Percentiles rank a stretch among this genome's conserved stretches.
Conservation (phyloP, 2,329 filamentous ascomycete species). For the Diaporthe capsici region DNA sequence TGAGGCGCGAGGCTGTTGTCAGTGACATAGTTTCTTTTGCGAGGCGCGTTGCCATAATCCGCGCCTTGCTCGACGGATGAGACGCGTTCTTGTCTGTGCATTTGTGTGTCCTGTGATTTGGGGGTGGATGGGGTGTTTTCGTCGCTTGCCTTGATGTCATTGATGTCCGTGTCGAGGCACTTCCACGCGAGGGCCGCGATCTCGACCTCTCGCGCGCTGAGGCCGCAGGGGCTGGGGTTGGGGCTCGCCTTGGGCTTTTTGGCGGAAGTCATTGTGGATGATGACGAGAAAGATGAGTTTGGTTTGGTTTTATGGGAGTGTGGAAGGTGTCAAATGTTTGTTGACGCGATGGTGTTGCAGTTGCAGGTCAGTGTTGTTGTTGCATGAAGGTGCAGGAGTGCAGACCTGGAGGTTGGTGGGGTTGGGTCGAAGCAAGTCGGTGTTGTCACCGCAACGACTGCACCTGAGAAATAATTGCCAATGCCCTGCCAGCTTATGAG, state of each 20-base stretch:
- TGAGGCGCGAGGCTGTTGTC: background rate
- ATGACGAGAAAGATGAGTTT: too few species aligned
- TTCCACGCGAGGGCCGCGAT: conserved; percentile 24
- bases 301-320: background rate
- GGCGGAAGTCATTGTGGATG: background rate
- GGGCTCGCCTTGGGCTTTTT: background rate
- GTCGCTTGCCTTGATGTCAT: conserved; percentile 17
- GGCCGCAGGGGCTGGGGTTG: background rate
- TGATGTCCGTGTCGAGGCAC: background rate
- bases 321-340: background rate
- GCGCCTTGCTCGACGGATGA: background rate
- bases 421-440: background rate
- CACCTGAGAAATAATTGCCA: background rate
- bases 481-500: background rate
- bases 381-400: background rate
- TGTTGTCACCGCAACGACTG: background rate
- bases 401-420: background rate
- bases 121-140: background rate
- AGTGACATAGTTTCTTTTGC: background rate
- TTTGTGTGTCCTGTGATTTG: too few species aligned
- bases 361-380: conserved; percentile 5
- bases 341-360: background rate
- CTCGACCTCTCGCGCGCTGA: conserved; percentile 7
- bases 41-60: background rate
- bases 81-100: background rate